These are phyloP conservation scores for Tubosaeta sp. DNA, from an alignment of 768 basidiomycete genomes.

Conservation along the genomic window DNA sequence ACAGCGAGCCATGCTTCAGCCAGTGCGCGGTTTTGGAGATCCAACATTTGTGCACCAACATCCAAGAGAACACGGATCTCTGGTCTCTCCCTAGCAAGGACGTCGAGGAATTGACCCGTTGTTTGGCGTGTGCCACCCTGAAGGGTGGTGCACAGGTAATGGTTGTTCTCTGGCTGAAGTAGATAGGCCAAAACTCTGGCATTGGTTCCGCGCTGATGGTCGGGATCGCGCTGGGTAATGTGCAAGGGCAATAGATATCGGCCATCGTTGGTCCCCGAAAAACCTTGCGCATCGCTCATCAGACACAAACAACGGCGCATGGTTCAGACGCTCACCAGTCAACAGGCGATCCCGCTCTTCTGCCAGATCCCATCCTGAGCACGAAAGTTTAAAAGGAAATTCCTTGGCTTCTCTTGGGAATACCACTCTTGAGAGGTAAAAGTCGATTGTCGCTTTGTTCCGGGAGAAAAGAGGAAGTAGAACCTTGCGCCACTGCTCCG, in stretches of 20 bases:
- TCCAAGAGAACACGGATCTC: slow-evolving; percentile 43
- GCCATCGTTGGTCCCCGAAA: slow-evolving; percentile 28
- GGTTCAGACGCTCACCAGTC: slow-evolving; percentile 11
- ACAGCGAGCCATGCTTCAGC: slow-evolving; percentile 36
- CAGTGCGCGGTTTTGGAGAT: slow-evolving; percentile 39
- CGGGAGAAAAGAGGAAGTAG: slow-evolving; percentile 14
- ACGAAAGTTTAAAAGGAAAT: slow-evolving; percentile 14
- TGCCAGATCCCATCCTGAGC: slow-evolving; percentile 29
- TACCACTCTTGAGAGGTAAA: slow-evolving; percentile 23
- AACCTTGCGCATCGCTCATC: slow-evolving; percentile 3
- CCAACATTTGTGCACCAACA: slow-evolving; percentile 52
- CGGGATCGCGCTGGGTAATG: slow-evolving; percentile 22
- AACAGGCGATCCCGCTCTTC: slow-evolving; percentile 14
- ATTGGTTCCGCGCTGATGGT: slow-evolving; percentile 15
- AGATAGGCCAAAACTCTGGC: slow-evolving; percentile 18
- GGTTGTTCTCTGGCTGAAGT: slow-evolving; percentile 21
- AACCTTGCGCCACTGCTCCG: slow-evolving; percentile 8
- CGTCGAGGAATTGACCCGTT: slow-evolving; percentile 24
- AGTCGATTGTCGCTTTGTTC: slow-evolving; percentile 24
- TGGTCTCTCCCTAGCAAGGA: slow-evolving; percentile 30
- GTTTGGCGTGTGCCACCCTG: slow-evolving; percentile 5
- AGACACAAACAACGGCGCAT: background rate
- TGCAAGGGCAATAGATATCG: slow-evolving; percentile 27
- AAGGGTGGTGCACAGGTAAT: slow-evolving; percentile 7
- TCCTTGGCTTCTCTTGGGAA: slow-evolving; percentile 27